A percentile compares a stretch with the other conserved stretches of the same genome.
These are phyloP conservation scores for Colletotrichum sansevieriae DNA, from an alignment of 2,329 filamentous ascomycete genomes.

Conservation along the genomic window DNA sequence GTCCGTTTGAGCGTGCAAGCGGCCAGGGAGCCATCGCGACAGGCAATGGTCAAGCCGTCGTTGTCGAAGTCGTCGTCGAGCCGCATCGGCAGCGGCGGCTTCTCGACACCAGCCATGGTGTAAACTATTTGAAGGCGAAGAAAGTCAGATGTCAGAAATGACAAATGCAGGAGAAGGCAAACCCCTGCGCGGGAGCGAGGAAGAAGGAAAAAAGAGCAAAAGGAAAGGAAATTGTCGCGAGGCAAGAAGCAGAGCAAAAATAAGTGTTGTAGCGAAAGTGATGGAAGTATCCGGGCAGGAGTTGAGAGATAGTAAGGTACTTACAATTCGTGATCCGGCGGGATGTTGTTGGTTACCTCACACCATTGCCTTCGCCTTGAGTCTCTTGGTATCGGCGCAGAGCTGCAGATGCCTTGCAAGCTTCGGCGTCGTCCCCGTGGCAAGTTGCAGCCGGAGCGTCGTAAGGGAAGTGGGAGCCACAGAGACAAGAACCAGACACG, in stretches of 20 bases:
- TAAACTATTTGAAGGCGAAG: conserved; percentile 33
- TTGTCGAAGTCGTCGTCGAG: conserved; percentile 12
- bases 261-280: conserved; percentile 20
- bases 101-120: conserved; percentile 54
- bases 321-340: conserved; percentile 36
- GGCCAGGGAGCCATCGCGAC: conserved; percentile 30
- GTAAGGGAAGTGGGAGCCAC: conserved; percentile 40
- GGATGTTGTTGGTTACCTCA: conserved; percentile 33
- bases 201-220: conserved; percentile 22
- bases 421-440: conserved; percentile 36
- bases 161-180: conserved; percentile 33
- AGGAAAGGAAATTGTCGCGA: conserved; percentile 16
- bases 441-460: conserved; percentile 37
- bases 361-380: conserved; percentile 36
- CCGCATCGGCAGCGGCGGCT: conserved; percentile 41
- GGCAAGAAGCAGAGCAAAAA: conserved; percentile 10
- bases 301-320: conserved; percentile 9
- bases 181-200: conserved; percentile 29
- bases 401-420: conserved; percentile 15
- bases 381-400: conserved; percentile 24
- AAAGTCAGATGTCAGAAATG: conserved; percentile 39
- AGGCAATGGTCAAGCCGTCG: conserved; percentile 31
- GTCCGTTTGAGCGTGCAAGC: conserved; percentile 57
- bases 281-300: background rate
- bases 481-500: conserved; percentile 39